These are phyloP conservation scores for Laetiporus sulphureus DNA, from an alignment of 1,284 basidiomycete species.

Conservation along the genomic window DNA sequence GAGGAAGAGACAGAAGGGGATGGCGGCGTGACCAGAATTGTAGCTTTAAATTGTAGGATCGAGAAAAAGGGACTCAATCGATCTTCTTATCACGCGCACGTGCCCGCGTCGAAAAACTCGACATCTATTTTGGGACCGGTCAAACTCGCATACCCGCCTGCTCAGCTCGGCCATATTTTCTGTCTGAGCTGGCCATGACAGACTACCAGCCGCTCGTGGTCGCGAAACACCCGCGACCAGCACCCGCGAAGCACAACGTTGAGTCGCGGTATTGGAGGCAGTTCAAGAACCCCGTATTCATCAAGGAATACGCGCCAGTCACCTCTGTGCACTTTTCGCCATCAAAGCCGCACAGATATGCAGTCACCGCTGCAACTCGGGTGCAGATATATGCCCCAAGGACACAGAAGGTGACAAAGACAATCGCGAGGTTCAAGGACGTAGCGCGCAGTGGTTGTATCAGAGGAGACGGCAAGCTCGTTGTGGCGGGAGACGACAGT, in stretches of 20 bases:
- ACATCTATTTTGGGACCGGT: slow-evolving; percentile 17
- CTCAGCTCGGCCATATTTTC: background rate
- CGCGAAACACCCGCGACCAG: slow-evolving; percentile 49
- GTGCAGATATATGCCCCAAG: slow-evolving; percentile 95
- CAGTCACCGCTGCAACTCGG: slow-evolving; percentile 90
- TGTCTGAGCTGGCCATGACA: slow-evolving; percentile 16
- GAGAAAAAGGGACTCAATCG: no score
- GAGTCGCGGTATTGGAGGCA: slow-evolving; percentile 79
- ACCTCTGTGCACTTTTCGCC: slow-evolving; percentile 89
- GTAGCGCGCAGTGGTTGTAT: slow-evolving; percentile 86
- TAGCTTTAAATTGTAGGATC: slow-evolving; percentile 14
- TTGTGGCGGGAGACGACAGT: slow-evolving; percentile 93
- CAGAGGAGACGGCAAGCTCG: slow-evolving; percentile 88
- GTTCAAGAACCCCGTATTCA: slow-evolving; percentile 81
- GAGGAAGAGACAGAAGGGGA: slow-evolving; percentile 17
- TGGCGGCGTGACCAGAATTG: slow-evolving; percentile 19
- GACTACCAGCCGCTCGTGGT: slow-evolving; percentile 75
- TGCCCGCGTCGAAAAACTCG: slow-evolving; percentile 13
- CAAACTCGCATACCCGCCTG: slow-evolving; percentile 3
- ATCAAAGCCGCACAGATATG: slow-evolving; percentile 85
- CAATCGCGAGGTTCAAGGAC: slow-evolving; percentile 95
- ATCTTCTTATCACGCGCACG: slow-evolving; percentile 27
- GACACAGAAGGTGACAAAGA: slow-evolving; percentile 94
- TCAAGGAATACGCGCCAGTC: slow-evolving; percentile 93
- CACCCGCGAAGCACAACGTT: slow-evolving; percentile 51